Base-by-base conservation (phyloP, 495 filamentous ascomycete species). In the Coniosporium apollinis region DNA sequence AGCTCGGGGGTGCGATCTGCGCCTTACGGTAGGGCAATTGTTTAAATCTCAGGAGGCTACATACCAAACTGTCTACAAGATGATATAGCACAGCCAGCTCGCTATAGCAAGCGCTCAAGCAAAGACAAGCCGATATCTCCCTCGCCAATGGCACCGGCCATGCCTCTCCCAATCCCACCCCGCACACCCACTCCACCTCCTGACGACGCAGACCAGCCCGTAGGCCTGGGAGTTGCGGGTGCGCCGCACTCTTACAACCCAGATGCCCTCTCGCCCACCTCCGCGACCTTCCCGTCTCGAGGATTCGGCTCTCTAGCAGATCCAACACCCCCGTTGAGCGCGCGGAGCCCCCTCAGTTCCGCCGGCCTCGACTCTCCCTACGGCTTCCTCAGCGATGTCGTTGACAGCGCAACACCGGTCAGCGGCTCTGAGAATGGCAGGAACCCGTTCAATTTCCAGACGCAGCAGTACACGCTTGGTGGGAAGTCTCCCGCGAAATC, bases 371-470 rank as follows among this genome's bases (percentile, higher is more conserved):
- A n/a, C n/a, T n/a, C n/a, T n/a, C n/a, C n/a, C n/a, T n/a, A n/a
- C n/a, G n/a, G n/a, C n/a, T n/a, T n/a, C n/a, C n/a, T n/a, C n/a
- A n/a, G n/a, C n/a, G n/a, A n/a, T n/a, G n/a, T n/a, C n/a, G n/a
- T n/a, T n/a, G n/a, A n/a, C n/a, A n/a, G n/a, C 59, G 66, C 49
- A 42, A 42, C 49, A 34, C 48, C 43, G 22, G 43, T 55, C 22
- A 60, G 58, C 51, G 59, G 55, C 14, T 45, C 57, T 34, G 58
- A 49, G 24, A 62, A 66, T 41, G 51, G 34, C n/a, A 38, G 38
- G 21, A 62, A 55, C 34, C 87, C 85, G 3, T 97, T 97, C 70
- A 96, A 94, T 60, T 97, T 96, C 60, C 70, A 87, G 57, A 79
- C 89, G 0, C 34, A 45, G 9, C 45, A 45, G 18, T 60, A 60